Evolutionary conservation across 2,329 filamentous ascomycete species (phyloP), one percentile per base, ranked within the genome.

Genomic region (Nannizziopsis barbatae): DNA sequence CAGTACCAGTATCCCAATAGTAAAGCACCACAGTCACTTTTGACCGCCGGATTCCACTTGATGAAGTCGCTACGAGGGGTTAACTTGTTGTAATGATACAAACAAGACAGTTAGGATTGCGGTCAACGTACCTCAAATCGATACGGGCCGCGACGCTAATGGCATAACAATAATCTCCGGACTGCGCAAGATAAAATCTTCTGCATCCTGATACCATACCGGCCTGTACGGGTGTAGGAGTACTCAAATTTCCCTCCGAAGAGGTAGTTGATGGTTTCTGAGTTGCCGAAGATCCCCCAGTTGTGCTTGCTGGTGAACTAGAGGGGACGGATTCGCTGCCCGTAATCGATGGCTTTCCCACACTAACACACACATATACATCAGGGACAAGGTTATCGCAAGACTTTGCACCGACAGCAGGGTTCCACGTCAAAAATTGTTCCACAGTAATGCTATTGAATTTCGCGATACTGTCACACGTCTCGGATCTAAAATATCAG

Each of bases 11-110:
- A 46, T 15, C 42, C 51, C 1, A 51, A 40, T 36, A 43, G 37
- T 9, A 59, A 45, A n/a, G 27, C 32, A 1, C 44, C 12, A 27
- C 56, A 59, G 20, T 51, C 49, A 5, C 8, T 48, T 0, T 46
- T 45, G 1, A 58, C 51, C 1, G 47, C 47, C 2, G 57, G 55
- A 22, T 59, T 59, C 57, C 55, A 58, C 8, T 45, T 9, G 20
- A 55, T 48, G 33, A 59, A 55, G 10, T 54, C 41, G 4, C 40
- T 42, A 14, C 15, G 10, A 11, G 33, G 3, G 33, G 33, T 15
- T 36, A 36, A 36, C 15, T 36, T 3, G 33, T 15, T 5, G 15
- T 15, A 17, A 12, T 51, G 3, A 56, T 62, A 18, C 56, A 58
- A 50, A 55, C 62, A 17, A 11, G 37, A 12, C 30, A 39, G 7